A percentile compares a stretch with the other conserved stretches of the same genome.
phyloP scores from a whole-genome alignment of 2,329 filamentous ascomycete species.

The Geosmithia flava region DNA sequence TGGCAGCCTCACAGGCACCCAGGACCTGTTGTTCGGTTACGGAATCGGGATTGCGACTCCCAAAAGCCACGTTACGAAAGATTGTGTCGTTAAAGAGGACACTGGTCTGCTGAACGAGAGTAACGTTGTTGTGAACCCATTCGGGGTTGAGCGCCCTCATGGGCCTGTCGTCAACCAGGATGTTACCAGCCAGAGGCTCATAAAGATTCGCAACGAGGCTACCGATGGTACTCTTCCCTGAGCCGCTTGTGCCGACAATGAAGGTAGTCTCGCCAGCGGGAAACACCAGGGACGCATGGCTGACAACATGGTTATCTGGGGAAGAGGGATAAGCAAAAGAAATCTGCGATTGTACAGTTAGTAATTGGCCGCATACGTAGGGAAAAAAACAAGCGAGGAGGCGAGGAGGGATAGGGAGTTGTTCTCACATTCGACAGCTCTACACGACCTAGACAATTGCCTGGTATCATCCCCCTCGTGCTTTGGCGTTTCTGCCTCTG shows the following conservation, averaged over 20 bases:
- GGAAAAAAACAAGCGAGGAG: not conserved
- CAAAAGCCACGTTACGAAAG: conserved; percentile 66
- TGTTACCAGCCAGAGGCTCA: conserved; percentile 47
- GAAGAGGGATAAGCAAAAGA: conserved; percentile 72
- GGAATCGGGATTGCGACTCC: conserved; percentile 33
- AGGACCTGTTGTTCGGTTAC: conserved; percentile 44
- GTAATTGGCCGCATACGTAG: conserved; percentile 1
- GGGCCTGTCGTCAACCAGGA: conserved; percentile 54
- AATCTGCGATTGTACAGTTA: conserved; percentile 35
- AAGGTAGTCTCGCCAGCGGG: conserved; percentile 63
- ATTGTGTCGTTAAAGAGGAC: conserved; percentile 74
- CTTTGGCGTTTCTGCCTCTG: not conserved
- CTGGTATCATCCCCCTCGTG: conserved; percentile 13
- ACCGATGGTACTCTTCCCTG: conserved; percentile 81
- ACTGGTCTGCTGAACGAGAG: conserved; percentile 71
- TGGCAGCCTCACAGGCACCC: conserved; percentile 51
- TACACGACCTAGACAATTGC: conserved; percentile 51
- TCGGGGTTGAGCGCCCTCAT: conserved; percentile 48
- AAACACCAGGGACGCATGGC: conserved; percentile 55
- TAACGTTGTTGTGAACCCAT: conserved; percentile 71
- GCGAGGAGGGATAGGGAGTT: conserved; percentile 1
- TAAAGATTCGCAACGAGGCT: conserved; percentile 75
- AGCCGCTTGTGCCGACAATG: conserved; percentile 76
- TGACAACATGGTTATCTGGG: conserved; percentile 44
- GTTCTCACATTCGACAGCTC: conserved; percentile 51